Conservation (phyloP, 352 stramenopile species). For the Phytophthora uliginosa region DNA sequence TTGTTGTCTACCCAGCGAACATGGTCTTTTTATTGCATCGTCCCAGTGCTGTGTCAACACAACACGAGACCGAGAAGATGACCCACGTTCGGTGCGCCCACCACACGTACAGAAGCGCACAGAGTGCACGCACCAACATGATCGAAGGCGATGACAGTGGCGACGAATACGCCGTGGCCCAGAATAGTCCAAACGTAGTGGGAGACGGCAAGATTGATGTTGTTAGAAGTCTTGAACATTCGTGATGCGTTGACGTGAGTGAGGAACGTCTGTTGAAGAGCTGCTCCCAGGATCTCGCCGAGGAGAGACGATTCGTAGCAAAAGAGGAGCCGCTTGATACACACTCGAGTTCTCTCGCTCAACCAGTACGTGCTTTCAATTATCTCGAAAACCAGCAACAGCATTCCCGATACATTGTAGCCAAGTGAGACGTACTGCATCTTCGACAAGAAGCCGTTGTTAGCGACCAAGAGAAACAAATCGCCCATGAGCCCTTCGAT, state of each 20-base stretch:
- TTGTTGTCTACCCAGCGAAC: slow-evolving; percentile 12
- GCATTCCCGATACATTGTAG: slow-evolving; percentile 36
- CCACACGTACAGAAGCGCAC: slow-evolving; percentile 18
- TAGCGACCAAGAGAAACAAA: slow-evolving; percentile 41
- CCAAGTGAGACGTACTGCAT: slow-evolving; percentile 34
- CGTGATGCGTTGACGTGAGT: slow-evolving; percentile 19
- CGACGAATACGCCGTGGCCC: slow-evolving; percentile 25
- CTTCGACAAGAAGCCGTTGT: slow-evolving; percentile 27
- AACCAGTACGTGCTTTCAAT: slow-evolving; percentile 27
- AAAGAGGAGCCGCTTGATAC: slow-evolving; percentile 35
- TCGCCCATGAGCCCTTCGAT: neutral
- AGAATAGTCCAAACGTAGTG: slow-evolving; percentile 39
- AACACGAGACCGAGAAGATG: slow-evolving; percentile 12
- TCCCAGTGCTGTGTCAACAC: slow-evolving; percentile 28
- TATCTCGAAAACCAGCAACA: slow-evolving; percentile 40
- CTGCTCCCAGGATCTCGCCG: slow-evolving; percentile 19
- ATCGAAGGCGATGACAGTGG: slow-evolving; percentile 23
- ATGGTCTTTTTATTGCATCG: slow-evolving; percentile 32
- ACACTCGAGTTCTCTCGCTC: neutral
- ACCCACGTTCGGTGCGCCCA: slow-evolving; percentile 8
- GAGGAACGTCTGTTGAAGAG: slow-evolving; percentile 30
- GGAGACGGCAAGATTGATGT: neutral
- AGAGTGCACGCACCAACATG: slow-evolving; percentile 20
- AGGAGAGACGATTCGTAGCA: slow-evolving; percentile 27
- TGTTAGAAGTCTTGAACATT: neutral